Evolutionary conservation across 2,329 filamentous ascomycete species (phyloP).

Genomic region (Talaromyces marneffei): DNA sequence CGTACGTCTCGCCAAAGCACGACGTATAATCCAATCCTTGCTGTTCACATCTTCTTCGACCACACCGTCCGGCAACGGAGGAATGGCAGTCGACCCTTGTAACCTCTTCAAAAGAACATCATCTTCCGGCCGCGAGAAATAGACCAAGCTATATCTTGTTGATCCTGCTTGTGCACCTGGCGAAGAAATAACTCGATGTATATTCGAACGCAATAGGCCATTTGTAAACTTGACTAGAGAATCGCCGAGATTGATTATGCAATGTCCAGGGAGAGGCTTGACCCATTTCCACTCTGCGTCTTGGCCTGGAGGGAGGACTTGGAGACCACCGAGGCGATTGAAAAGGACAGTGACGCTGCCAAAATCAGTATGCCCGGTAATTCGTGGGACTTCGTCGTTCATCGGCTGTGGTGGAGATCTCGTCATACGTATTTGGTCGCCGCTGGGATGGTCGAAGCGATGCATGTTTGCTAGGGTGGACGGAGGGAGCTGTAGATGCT

Average conservation of each 20-base stretch:
- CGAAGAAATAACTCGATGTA: constrained; percentile 48
- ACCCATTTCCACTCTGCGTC: constrained; percentile 49
- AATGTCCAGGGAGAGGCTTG: constrained; percentile 45
- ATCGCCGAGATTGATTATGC: constrained; percentile 42
- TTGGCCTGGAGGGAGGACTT: constrained; percentile 43
- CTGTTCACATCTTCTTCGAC: constrained; percentile 35
- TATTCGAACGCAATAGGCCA: constrained; percentile 36
- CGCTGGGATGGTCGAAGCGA: constrained; percentile 37
- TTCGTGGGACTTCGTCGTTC: constrained; percentile 38
- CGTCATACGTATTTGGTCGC: constrained; percentile 52
- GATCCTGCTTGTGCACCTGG: constrained; percentile 42
- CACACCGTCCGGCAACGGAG: constrained; percentile 25
- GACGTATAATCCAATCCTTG: constrained; percentile 40
- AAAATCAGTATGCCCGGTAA: constrained; percentile 54
- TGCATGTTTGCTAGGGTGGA: constrained; percentile 45
- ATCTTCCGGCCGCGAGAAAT: constrained; percentile 50
- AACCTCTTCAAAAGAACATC: constrained; percentile 40
- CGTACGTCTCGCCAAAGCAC: constrained; percentile 32
- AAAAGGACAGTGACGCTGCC: constrained; percentile 53
- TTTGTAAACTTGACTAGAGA: constrained; percentile 42
- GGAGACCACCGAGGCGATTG: constrained; percentile 52
- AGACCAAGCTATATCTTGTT: constrained; percentile 49
- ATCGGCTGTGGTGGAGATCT: constrained; percentile 44
- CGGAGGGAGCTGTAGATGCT: constrained; percentile 38
- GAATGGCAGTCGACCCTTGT: constrained; percentile 31